A percentile compares a stretch with the other conserved stretches of the same genome.
These are phyloP conservation scores for Reutealis trisperma DNA, from an alignment of 345 rosid genomes.

Conservation along the genomic window DNA sequence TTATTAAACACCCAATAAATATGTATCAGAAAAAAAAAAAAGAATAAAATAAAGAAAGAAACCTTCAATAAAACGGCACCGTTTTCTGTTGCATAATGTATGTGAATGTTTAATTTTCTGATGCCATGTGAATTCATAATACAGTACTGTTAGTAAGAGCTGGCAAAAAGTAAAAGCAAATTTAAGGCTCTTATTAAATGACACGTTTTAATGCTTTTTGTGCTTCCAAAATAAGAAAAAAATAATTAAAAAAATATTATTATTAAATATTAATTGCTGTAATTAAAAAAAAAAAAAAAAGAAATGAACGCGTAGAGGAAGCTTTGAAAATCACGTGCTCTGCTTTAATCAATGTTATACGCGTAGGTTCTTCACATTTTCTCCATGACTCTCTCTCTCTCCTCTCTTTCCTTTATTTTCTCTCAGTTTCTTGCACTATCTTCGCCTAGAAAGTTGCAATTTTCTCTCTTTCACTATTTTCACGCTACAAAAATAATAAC, in stretches of 20 bases:
- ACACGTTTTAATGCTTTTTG: not conserved
- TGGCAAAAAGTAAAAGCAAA: not conserved
- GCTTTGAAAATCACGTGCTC: not conserved
- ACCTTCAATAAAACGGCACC: too few species aligned
- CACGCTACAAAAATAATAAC: too few species aligned
- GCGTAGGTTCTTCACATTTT: conserved; percentile 29
- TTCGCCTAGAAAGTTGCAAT: conserved; percentile 11
- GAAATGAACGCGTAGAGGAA: not conserved
- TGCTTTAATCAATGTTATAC: conserved; percentile 10
- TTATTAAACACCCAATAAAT: not conserved
- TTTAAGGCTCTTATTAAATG: not conserved
- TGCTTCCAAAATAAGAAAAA: not conserved
- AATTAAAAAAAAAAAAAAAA: too few species aligned
- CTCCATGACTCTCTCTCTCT: conserved; percentile 14
- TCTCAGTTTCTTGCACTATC: conserved; percentile 9
- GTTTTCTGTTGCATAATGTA: too few species aligned
- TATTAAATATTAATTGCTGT: too few species aligned
- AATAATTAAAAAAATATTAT: too few species aligned
- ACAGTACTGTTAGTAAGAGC: not conserved
- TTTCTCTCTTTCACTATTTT: not conserved
- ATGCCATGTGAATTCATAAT: not conserved
- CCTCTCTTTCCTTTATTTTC: not conserved
- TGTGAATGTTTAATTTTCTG: too few species aligned
- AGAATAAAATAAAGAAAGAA: too few species aligned
- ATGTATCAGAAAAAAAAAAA: not conserved